These are phyloP conservation scores for Blastocystis sp. DNA, from an alignment of 352 stramenopile species.

Conservation along the genomic window DNA sequence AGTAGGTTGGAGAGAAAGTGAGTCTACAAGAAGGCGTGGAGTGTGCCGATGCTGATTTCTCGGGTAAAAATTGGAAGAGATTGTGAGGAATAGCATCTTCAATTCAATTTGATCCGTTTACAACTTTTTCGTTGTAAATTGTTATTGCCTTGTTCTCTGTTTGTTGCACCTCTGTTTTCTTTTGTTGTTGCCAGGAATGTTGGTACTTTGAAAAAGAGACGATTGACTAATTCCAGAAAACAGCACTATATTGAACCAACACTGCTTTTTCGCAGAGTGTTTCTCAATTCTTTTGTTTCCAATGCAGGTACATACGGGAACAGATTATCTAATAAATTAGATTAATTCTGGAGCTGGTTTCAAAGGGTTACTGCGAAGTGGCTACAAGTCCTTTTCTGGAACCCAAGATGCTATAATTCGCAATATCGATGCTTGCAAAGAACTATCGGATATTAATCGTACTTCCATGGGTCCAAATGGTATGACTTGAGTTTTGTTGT, in stretches of 20 bases:
- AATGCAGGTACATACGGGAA: background rate
- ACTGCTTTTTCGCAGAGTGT: background rate
- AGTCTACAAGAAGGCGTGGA: background rate
- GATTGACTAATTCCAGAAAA: background rate
- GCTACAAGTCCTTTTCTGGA: constrained; percentile 71
- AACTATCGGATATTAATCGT: constrained; percentile 90
- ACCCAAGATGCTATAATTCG: constrained; percentile 88
- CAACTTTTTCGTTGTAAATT: background rate
- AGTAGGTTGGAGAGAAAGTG: background rate
- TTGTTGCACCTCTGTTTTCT: background rate
- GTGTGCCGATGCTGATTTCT: background rate
- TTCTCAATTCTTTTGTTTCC: background rate
- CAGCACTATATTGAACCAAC: background rate
- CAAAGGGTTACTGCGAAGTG: constrained; percentile 14
- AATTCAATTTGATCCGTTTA: background rate
- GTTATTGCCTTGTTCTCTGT: background rate
- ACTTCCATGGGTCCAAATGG: constrained; percentile 94
- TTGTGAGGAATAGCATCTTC: background rate
- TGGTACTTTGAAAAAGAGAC: background rate
- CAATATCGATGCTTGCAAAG: constrained; percentile 96
- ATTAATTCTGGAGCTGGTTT: constrained; percentile 44
- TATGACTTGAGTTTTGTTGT: background rate
- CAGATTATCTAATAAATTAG: background rate
- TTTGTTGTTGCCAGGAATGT: background rate
- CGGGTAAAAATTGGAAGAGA: background rate